Base-by-base conservation (phyloP, 148 eudicot genomes). In the Euryodendron excelsum region DNA sequence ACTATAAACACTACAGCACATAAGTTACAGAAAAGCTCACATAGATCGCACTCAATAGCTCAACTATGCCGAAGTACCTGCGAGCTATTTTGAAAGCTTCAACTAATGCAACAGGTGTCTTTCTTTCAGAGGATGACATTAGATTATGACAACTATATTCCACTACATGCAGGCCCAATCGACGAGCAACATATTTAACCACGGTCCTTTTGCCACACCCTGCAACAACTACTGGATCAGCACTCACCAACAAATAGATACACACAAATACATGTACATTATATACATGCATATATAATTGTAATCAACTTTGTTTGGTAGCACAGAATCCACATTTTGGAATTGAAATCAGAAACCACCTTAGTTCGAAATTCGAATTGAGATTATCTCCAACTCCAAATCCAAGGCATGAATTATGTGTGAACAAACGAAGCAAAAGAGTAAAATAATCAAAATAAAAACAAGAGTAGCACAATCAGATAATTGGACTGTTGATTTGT, bases 141-240 rank as follows among this genome's bases (percentile, higher is more conserved):
- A 95, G 81, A 87, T 77, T 79, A 77, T 90, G 92, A 83, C 98
- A 95, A 82, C 90, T 89, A 81, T 83, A 95, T 83, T 95, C 98
- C 72, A 91, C 97, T 55, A 95, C 91, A 86, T 95, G 98, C 78
- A 95, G 89, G 69, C 98, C 98, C 83, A 95, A 84, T 48, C 87
- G 88, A 67, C 85, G 81, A 87, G 97, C 94, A 80, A 95, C 89
- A 86, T 89, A 87, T 81, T 84, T 91, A 69, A 93, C 90, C 82
- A 90, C 94, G 71, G 98, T 93, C 81, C 92, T 88, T 88, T 93
- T 95, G 47, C 98, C 98, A 82, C 89, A 90, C 79, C 98, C 98
- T 95, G 88, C 80, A 87, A 72, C 80, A 55, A 23, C 39, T 78
- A 74, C 70, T 74, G 76, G 39, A 79, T 86, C 77, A 86, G 78